phyloP scores from a whole-genome alignment of 352 stramenopile species.

The Globisporangium middletonii region DNA sequence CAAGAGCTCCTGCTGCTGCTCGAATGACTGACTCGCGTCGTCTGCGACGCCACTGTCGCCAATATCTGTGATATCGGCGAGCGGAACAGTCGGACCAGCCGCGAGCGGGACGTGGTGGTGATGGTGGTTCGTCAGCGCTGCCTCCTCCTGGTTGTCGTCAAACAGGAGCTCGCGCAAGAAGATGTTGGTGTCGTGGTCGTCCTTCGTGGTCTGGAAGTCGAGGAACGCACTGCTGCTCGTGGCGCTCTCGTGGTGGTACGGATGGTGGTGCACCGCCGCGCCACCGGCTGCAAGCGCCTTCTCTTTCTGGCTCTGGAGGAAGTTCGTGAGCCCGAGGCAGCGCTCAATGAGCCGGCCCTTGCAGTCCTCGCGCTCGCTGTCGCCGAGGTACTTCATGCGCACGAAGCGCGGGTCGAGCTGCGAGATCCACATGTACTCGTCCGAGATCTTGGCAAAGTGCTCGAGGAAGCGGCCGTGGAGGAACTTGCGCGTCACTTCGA shows the following conservation, averaged over 20 bases:
- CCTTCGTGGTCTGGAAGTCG: conserved; percentile 28
- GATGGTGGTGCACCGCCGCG: neutral
- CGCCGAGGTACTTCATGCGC: conserved; percentile 40
- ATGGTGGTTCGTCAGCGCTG: conserved; percentile 21
- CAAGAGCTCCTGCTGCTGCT: conserved; percentile 31
- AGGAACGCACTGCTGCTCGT: conserved; percentile 24
- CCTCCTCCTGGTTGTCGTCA: conserved; percentile 37
- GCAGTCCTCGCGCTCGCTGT: conserved; percentile 34
- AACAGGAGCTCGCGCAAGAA: conserved; percentile 43
- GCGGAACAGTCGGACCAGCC: neutral
- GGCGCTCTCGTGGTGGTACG: conserved; percentile 15
- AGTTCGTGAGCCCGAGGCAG: conserved; percentile 32
- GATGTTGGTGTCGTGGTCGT: conserved; percentile 44
- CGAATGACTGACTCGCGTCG: conserved; percentile 11
- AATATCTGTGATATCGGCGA: neutral
- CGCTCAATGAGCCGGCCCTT: conserved; percentile 33
- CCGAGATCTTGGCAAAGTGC: conserved; percentile 30
- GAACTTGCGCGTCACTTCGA: conserved; percentile 29
- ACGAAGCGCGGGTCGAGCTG: conserved; percentile 44
- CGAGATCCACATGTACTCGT: conserved; percentile 42
- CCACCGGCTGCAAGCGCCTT: conserved; percentile 11
- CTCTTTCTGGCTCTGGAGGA: conserved; percentile 31
- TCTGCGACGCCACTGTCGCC: neutral
- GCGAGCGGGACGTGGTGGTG: conserved; percentile 6
- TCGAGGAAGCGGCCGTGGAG: conserved; percentile 29